Conservation (phyloP, 2,329 filamentous ascomycete species). For the Hymenoscyphus fructigenus region DNA sequence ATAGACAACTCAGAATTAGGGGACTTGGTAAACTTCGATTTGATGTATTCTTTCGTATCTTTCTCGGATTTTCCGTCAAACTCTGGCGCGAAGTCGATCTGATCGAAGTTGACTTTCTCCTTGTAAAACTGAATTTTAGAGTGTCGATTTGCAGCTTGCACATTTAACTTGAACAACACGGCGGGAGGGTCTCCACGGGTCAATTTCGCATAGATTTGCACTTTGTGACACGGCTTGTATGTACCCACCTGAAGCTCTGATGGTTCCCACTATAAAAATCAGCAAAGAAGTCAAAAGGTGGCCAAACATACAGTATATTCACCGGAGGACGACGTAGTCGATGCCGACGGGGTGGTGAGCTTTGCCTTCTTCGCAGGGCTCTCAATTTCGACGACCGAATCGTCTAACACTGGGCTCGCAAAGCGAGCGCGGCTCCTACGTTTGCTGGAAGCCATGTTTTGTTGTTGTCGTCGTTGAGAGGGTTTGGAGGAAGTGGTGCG, state of each 20-base stretch:
- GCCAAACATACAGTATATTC: neutral
- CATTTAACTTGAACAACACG: neutral
- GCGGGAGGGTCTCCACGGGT: neutral
- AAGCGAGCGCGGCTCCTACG: neutral
- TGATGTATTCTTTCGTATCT: neutral
- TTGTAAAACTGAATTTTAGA: neutral
- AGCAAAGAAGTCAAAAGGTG: neutral
- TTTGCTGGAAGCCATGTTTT: too few relatives aligned
- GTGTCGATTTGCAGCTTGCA: neutral
- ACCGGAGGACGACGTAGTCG: neutral
- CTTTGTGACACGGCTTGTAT: neutral
- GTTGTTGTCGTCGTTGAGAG: too few relatives aligned
- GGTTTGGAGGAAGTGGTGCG: too few relatives aligned
- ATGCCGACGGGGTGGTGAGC: neutral
- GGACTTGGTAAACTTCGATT: neutral
- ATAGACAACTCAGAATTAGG: neutral
- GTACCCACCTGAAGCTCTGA: neutral
- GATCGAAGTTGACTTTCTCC: neutral
- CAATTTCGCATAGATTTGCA: neutral
- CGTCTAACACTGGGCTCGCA: neutral
- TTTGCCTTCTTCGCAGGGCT: neutral
- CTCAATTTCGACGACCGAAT: neutral
- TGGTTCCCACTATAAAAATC: neutral
- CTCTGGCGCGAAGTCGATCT: neutral
- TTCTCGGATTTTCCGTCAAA: neutral